Evolutionary conservation across 2,329 filamentous ascomycete species (phyloP).

Genomic region (Didymella segeticola): DNA sequence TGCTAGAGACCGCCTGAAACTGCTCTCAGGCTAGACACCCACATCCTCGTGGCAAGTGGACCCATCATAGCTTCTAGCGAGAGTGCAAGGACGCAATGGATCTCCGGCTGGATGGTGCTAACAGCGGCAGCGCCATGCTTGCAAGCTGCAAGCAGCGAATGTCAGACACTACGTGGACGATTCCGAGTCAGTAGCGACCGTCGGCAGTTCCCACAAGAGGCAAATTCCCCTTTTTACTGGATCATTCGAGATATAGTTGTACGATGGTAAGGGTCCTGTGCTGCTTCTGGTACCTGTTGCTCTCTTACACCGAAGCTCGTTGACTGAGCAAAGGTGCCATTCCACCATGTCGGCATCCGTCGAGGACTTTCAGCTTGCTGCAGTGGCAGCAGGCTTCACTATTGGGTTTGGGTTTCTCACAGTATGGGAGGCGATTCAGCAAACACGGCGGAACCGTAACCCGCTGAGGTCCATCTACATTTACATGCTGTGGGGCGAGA

Average conservation of each 20-base stretch:
- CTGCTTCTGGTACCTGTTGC: background rate
- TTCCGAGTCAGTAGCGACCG: slow-evolving; percentile 9
- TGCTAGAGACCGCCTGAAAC: slow-evolving; percentile 6
- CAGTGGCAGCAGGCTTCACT: slow-evolving; percentile 44
- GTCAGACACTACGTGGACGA: slow-evolving; percentile 7
- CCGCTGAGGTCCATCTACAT: slow-evolving; percentile 43
- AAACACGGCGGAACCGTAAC: slow-evolving; percentile 45
- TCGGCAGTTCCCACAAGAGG: slow-evolving; percentile 12
- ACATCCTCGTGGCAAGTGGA: slow-evolving; percentile 9
- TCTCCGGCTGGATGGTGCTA: slow-evolving; percentile 11
- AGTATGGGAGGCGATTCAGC: slow-evolving; percentile 46
- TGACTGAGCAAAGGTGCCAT: slow-evolving; percentile 7
- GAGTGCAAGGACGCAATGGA: slow-evolving; percentile 3
- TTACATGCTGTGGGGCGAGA: slow-evolving; percentile 48
- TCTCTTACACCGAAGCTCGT: slow-evolving; percentile 5
- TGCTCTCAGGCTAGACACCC: slow-evolving; percentile 2
- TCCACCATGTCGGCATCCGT: slow-evolving; percentile 29
- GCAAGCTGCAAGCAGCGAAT: slow-evolving; percentile 13
- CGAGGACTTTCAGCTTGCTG: slow-evolving; percentile 40
- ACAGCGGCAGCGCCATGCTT: slow-evolving; percentile 17
- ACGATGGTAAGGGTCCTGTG: slow-evolving; percentile 1
- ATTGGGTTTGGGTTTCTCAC: slow-evolving; percentile 45
- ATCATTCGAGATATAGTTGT: slow-evolving; percentile 10
- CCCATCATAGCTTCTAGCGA: background rate
- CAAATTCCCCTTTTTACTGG: slow-evolving; percentile 13